Percentiles rank a stretch among this genome's conserved stretches.
Evolutionary conservation across 768 basidiomycete species (phyloP).

Genomic region (Leccinellum rugosiceps): DNA sequence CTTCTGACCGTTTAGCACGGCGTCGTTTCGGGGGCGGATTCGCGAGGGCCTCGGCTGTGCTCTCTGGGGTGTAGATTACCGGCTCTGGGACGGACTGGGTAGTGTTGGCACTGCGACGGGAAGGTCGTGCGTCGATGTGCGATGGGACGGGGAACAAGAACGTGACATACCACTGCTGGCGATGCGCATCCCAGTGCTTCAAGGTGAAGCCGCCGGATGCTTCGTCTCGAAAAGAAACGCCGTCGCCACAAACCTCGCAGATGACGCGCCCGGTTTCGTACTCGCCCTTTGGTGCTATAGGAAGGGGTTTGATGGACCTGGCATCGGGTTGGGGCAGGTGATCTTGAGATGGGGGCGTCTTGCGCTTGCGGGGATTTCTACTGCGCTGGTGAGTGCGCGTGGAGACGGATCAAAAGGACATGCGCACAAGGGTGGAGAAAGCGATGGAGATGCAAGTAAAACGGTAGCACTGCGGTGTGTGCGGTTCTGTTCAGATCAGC

Average conservation of each 20-base stretch:
- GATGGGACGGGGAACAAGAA: conserved; percentile 2
- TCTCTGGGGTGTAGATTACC: conserved; percentile 43
- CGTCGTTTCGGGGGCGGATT: conserved; percentile 60
- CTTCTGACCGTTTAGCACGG: conserved; percentile 73
- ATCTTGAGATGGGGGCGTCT: conserved; percentile 30
- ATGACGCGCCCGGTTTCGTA: conserved; percentile 64
- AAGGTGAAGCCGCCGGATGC: conserved; percentile 59
- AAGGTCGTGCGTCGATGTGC: conserved; percentile 3
- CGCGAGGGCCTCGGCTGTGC: conserved; percentile 38
- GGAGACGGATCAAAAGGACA: conserved; percentile 15
- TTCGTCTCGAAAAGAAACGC: conserved; percentile 67
- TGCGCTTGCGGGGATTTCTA: conserved; percentile 41
- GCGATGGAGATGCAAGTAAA: conserved; percentile 14
- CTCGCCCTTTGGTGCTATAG: conserved; percentile 40
- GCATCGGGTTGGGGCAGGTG: conserved; percentile 14
- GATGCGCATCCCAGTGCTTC: conserved; percentile 69
- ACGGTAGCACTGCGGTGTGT: conserved; percentile 9
- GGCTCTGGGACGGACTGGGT: conserved; percentile 34
- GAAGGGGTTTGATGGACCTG: conserved; percentile 6
- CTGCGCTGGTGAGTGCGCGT: conserved; percentile 7
- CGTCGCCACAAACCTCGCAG: conserved; percentile 60
- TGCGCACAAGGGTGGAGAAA: conserved; percentile 21
- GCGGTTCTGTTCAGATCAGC: conserved; percentile 17
- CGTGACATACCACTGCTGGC: conserved; percentile 49
- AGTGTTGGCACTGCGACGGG: conserved; percentile 25